Evolutionary conservation across 2,329 filamentous ascomycete species (phyloP).

Genomic region (Botrytis squamosa): DNA sequence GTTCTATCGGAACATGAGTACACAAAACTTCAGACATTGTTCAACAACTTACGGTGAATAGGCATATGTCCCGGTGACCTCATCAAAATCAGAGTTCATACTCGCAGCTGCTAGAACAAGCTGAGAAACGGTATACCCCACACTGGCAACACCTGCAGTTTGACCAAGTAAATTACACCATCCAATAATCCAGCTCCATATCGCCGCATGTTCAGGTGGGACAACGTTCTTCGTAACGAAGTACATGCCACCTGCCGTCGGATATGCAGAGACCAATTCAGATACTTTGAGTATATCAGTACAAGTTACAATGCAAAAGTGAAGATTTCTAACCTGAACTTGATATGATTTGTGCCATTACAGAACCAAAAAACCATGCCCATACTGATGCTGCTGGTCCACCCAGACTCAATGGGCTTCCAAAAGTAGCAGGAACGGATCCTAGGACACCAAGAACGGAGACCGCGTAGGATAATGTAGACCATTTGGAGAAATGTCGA

Average conservation of each 20-base stretch:
- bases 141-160: constrained; percentile 60
- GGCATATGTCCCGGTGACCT: constrained; percentile 44
- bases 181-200: constrained; percentile 65
- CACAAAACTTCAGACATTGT: background rate
- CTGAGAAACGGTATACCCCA: constrained; percentile 62
- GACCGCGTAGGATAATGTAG: constrained; percentile 64
- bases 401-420: constrained; percentile 55
- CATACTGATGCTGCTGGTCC: constrained; percentile 64
- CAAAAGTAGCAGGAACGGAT: constrained; percentile 64
- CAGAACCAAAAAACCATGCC: constrained; percentile 63
- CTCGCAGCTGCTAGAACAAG: constrained; percentile 61
- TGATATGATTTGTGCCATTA: constrained; percentile 64
- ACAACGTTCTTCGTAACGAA: constrained; percentile 67
- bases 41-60: constrained; percentile 54
- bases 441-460: constrained; percentile 63
- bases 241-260: constrained; percentile 67
- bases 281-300: constrained; percentile 46
- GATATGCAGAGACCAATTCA: constrained; percentile 64
- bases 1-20: constrained; percentile 43
- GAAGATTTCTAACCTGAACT: constrained; percentile 49
- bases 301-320: background rate
- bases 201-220: constrained; percentile 57
- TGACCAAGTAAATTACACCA: constrained; percentile 67
- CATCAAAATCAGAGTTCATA: constrained; percentile 57
- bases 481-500: constrained; percentile 66